Evolutionary conservation across 805 yeast genomes (phyloP), one percentile per base, ranked within the genome.

Genomic region (Cephaloascus albidus): DNA sequence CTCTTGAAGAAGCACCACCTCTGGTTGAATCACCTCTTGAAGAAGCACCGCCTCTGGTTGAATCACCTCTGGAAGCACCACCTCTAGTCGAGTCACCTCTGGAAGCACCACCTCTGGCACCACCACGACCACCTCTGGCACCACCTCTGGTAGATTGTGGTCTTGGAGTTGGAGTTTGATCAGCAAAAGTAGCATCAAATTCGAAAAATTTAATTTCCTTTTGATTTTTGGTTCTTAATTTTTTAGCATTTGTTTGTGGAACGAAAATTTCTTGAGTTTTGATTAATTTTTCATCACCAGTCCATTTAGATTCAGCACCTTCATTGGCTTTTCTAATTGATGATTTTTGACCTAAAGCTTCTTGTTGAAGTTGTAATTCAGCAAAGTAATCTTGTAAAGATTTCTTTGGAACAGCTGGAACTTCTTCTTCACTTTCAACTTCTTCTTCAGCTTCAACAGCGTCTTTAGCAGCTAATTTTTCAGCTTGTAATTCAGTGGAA

Each of bases 371-470:
- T 56, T 69, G 61, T 57, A 70, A 63, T 66, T 82, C 87, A 54
- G 79, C 79, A 62, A 87, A 77, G 82, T 85, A 90, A 57, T 88
- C 94, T 55, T 81, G 87, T 57, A 85, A 78, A 43, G 96, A 82
- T 71, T 78, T 79, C 60, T 65, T 63, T 38, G 72, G 64, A 54
- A 67, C 68, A 44, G 66, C 73, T 47, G 71, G 74, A 48, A 72
- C 72, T 43, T 68, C 72, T 43, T 58, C 72, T 40, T 57, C 66
- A 40, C 46, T 63, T 36, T 53, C 71, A 44, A 60, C 72, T 27
- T 49, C 65, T 28, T 52, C 59, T 15, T 46, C 53, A 46, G 57
- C 68, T 37, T 49, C 59, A 28, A 46, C 61, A 36, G 61, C 60
- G 43, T 65, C 70, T 42, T 56, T 62, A 27, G 45, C 54, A 45